phyloP scores from a whole-genome alignment of 495 filamentous ascomycete species.

The Chaetomidium leptoderma region DNA sequence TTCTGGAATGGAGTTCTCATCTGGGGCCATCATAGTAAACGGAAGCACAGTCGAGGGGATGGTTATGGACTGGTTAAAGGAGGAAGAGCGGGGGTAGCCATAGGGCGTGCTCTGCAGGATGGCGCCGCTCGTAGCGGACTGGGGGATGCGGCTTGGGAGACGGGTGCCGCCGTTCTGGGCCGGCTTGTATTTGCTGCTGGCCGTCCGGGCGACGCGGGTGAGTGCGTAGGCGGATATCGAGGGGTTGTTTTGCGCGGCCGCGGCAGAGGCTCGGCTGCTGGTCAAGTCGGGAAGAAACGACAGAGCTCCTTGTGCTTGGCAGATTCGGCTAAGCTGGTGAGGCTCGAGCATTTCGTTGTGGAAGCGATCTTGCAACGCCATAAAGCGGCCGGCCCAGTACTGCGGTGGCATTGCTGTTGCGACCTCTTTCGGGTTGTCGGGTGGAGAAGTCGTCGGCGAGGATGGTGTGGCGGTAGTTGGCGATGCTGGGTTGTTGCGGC shows the following conservation, averaged over 20 bases:
- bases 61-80: neutral
- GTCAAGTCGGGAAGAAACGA: slow-evolving; percentile 2
- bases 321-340: slow-evolving; percentile 28
- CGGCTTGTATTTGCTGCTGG: too few species aligned
- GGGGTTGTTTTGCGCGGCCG: slow-evolving; percentile 25
- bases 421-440: slow-evolving; percentile 23
- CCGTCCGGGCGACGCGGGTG: slow-evolving; percentile 2
- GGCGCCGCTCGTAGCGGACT: slow-evolving; percentile 29
- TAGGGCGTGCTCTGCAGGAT: slow-evolving; percentile 21
- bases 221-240: slow-evolving; percentile 21
- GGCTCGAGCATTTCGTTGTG: slow-evolving; percentile 42
- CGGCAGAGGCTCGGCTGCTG: slow-evolving; percentile 16
- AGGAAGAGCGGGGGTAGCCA: neutral
- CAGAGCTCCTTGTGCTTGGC: slow-evolving; percentile 21
- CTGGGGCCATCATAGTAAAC: neutral
- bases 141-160: slow-evolving; percentile 18
- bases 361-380: slow-evolving; percentile 50
- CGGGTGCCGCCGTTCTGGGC: neutral
- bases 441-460: neutral
- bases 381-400: slow-evolving; percentile 57
- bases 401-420: slow-evolving; percentile 29
- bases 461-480: neutral
- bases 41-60: neutral
- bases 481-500: neutral
- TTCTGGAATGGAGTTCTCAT: neutral